These are phyloP conservation scores for Tolypocladium guangdongense DNA, from an alignment of 2,329 filamentous ascomycete genomes.

Conservation along the genomic window DNA sequence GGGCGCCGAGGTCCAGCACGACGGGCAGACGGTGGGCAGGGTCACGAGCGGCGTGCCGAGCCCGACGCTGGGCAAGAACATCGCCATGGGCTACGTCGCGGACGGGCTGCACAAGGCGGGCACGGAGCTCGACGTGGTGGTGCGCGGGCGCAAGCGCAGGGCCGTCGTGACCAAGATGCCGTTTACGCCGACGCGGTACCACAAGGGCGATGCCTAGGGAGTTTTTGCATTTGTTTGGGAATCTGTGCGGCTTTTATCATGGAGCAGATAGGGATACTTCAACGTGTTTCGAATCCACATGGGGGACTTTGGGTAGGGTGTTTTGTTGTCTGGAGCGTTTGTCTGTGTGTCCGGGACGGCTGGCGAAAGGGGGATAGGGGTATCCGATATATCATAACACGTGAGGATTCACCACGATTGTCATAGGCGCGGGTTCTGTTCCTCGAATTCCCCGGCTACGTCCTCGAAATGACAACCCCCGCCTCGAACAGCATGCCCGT, in stretches of 20 bases:
- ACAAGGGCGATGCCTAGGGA: slow-evolving; percentile 11
- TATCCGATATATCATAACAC: background rate
- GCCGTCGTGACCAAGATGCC: slow-evolving; percentile 81
- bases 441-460: background rate
- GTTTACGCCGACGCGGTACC: slow-evolving; percentile 73
- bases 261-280: slow-evolving; percentile 6
- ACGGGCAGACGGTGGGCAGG: slow-evolving; percentile 58
- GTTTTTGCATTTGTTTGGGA: background rate
- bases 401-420: no score
- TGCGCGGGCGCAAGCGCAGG: slow-evolving; percentile 65
- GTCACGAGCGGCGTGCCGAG: slow-evolving; percentile 87
- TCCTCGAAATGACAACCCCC: background rate
- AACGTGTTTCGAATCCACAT: slow-evolving; percentile 7
- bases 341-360: background rate
- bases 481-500: background rate
- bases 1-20: slow-evolving; percentile 65
- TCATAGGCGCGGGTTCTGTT: no score
- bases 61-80: slow-evolving; percentile 77
- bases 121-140: slow-evolving; percentile 67
- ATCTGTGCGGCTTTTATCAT: slow-evolving; percentile 8
- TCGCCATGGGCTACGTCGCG: slow-evolving; percentile 89
- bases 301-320: background rate
- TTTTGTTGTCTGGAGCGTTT: background rate
- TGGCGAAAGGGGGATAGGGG: background rate
- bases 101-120: slow-evolving; percentile 74